Conservation (phyloP, 1,139 yeast genomes). For the Geotrichum restrictum region DNA sequence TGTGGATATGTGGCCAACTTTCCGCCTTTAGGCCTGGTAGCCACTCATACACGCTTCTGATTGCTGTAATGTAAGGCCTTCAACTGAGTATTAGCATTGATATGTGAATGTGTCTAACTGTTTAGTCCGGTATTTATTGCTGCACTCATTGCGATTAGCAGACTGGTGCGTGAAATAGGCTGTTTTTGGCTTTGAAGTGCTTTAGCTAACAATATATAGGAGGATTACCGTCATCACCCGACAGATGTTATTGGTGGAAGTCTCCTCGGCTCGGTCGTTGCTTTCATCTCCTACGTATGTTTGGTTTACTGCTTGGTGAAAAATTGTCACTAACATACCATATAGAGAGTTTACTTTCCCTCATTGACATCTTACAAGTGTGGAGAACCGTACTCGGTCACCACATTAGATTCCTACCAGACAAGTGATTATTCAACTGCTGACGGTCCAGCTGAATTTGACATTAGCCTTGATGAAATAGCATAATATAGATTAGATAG, state of each 20-base stretch:
- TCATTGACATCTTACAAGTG: conserved; percentile 12
- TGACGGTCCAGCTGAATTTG: not conserved
- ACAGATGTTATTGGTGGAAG: conserved; percentile 62
- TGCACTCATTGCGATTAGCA: conserved; percentile 17
- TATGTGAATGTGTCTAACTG: not conserved
- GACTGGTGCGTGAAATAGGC: conserved; percentile 20
- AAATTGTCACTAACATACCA: not conserved
- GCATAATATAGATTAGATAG: no score
- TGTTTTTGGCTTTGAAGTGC: conserved; percentile 41
- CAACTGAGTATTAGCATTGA: not conserved
- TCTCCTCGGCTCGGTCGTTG: conserved; percentile 48
- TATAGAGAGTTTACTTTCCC: conserved; percentile 20
- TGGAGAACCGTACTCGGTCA: conserved; percentile 14
- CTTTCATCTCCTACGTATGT: conserved; percentile 45
- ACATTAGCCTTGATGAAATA: not conserved
- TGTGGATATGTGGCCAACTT: conserved; percentile 63
- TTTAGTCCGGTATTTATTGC: conserved; percentile 19
- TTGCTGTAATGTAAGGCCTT: conserved; percentile 24
- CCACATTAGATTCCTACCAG: not conserved
- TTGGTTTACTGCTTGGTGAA: not conserved
- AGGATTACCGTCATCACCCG: conserved; percentile 76
- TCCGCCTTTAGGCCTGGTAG: conserved; percentile 40
- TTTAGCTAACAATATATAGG: conserved; percentile 29
- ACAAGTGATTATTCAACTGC: no score
- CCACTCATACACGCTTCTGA: conserved; percentile 32